Evolutionary conservation across 2,329 filamentous ascomycete species (phyloP), one percentile per base, ranked within the genome.

Genomic region (Penicillium sp.): DNA sequence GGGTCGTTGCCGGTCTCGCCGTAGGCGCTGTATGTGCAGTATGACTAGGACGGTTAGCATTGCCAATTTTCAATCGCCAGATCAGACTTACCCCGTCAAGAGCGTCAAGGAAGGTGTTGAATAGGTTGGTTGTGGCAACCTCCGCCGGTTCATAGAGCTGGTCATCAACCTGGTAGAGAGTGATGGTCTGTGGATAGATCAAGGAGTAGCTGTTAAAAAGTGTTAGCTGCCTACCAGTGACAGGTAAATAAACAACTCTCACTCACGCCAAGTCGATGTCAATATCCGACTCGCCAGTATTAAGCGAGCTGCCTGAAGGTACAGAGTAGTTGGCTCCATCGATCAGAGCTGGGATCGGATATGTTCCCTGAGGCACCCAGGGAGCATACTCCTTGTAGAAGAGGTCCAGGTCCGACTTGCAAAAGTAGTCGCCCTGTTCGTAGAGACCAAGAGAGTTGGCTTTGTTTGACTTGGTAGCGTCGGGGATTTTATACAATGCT

Each of bases 381-480:
- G 75, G 77, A 27, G 78, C 74, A 58, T 78, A 79, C 40, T 75
- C 73, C n/a, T 69, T 66, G 67, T 80, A 84, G 69, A 82, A 84
- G 16, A 75, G 60, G 59, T 83, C 75, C 22, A 85, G 70, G 61
- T 84, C 82, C 4, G 69, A 64, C 60, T 82, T 80, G 19, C 81
- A 71, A 67, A 84, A 86, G 47, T 80, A 78, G 62, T 86, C 79
- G 27, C 76, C 78, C 55, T 81, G 81, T 63, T 85, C 82, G 39
- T 83, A 82, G 44, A 86, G 79, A 39, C 81, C 83, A 47, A 81
- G 78, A 24, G 75, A 78, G 67, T 85, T 85, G 69, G 79, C 78
- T 16, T 75, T 63, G 27, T 71, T 67, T 18, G 73, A 69, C 7
- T 71, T 71, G 3, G 67, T 71, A 14, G 76, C 78, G 14, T 75